These are phyloP conservation scores for Paramecium primaurelia DNA, from an alignment of 73 alveolate species.

Conservation along the genomic window DNA sequence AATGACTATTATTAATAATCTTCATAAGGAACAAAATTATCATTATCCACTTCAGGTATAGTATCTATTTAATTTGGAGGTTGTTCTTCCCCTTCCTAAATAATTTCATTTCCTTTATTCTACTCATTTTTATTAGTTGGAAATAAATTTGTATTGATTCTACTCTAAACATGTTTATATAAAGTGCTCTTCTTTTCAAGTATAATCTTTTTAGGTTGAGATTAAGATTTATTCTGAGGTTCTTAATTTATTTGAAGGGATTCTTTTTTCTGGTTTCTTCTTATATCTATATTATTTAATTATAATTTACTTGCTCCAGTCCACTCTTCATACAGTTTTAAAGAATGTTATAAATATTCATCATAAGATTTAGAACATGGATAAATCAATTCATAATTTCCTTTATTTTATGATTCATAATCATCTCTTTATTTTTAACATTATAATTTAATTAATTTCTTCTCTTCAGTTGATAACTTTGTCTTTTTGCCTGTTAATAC, in stretches of 20 bases:
- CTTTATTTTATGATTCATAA: slow-evolving; percentile 44
- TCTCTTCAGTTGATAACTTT: slow-evolving; percentile 20
- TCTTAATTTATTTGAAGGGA: neutral
- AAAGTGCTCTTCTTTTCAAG: neutral
- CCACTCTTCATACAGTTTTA: slow-evolving; percentile 48
- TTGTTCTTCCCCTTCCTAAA: slow-evolving; percentile 1
- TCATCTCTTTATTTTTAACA: slow-evolving; percentile 33
- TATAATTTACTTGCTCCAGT: slow-evolving; percentile 49
- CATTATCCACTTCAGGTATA: neutral
- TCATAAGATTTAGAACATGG: slow-evolving; percentile 52
- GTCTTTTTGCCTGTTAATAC: neutral
- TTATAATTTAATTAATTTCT: neutral
- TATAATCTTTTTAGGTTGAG: neutral
- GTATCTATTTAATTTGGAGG: neutral
- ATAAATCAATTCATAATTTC: slow-evolving; percentile 29
- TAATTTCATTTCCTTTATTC: neutral
- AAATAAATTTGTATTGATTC: neutral
- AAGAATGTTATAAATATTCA: slow-evolving; percentile 36
- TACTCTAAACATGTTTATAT: slow-evolving; percentile 10
- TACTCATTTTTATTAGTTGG: neutral
- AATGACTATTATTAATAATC: neutral
- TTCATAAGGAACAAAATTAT: neutral
- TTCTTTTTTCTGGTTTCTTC: slow-evolving; percentile 34
- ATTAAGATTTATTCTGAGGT: neutral
- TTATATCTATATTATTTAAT: neutral